Conservation (phyloP, 176 grass and related monocot genomes). For the Phyllostachys edulis region DNA sequence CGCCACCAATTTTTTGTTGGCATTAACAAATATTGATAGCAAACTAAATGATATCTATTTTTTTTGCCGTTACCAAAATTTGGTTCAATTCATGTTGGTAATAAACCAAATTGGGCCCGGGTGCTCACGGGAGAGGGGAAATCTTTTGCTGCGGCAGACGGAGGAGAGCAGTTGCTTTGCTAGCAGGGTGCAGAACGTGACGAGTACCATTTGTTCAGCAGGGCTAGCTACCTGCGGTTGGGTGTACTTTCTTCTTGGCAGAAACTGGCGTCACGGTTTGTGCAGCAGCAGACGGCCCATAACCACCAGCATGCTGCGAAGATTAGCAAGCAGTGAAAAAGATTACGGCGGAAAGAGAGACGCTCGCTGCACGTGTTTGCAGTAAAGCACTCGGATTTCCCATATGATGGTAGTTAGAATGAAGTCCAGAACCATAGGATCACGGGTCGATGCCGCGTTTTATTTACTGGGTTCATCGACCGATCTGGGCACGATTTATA, state of each 20-base stretch:
- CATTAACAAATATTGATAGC: too few species aligned
- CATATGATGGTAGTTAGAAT: neutral
- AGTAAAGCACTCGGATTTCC: neutral
- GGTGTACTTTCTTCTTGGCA: neutral
- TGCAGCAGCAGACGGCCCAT: neutral
- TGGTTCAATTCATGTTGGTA: too few species aligned
- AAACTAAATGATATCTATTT: too few species aligned
- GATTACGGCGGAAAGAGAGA: neutral
- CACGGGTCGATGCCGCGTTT: too few species aligned
- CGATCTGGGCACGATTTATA: accelerated
- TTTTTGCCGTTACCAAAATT: too few species aligned
- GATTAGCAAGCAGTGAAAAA: neutral
- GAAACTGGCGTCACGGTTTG: neutral
- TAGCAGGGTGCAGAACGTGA: constrained; percentile 32
- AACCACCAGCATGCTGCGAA: neutral
- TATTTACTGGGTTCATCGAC: too few species aligned
- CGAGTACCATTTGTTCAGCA: neutral
- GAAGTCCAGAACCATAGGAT: neutral
- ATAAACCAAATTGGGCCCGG: too few species aligned
- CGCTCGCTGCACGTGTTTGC: neutral
- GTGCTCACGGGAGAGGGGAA: constrained; percentile 9
- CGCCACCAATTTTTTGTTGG: too few species aligned
- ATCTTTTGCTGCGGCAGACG: neutral
- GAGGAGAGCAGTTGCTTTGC: constrained; percentile 14
- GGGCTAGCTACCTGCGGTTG: neutral